A percentile compares a stretch with the other conserved stretches of the same genome.
phyloP scores from a whole-genome alignment of 495 filamentous ascomycete species.

The Gamarada debralockiae region DNA sequence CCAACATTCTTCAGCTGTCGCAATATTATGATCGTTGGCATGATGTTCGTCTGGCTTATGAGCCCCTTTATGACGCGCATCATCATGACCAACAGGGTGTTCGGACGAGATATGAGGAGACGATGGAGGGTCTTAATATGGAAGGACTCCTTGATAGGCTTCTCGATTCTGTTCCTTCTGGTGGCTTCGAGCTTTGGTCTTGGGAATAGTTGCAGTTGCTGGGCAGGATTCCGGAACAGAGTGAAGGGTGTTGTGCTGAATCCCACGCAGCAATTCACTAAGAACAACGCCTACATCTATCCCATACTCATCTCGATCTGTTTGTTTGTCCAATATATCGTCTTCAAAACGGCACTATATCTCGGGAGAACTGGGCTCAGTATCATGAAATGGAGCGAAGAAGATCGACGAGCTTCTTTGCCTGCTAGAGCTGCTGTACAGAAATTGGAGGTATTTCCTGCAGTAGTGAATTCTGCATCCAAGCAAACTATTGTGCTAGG shows the following conservation, averaged over 20 bases:
- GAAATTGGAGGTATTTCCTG: neutral
- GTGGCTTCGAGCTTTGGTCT: conserved; percentile 1
- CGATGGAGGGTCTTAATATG: neutral
- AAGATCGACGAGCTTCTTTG: neutral
- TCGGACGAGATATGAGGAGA: neutral
- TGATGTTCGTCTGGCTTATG: neutral
- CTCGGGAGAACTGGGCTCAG: neutral
- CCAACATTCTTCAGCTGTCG: conserved; percentile 1
- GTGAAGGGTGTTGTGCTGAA: neutral
- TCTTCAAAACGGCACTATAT: neutral
- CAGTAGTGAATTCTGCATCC: neutral
- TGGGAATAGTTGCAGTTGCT: conserved; percentile 1
- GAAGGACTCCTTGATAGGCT: neutral
- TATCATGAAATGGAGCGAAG: neutral
- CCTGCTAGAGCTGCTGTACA: neutral
- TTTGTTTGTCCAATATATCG: neutral
- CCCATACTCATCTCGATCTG: neutral
- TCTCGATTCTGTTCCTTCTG: neutral
- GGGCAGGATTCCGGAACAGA: neutral
- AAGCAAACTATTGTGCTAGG: neutral
- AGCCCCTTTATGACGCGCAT: neutral
- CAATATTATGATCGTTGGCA: neutral
- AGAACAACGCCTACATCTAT: neutral
- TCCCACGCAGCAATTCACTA: neutral
- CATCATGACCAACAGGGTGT: neutral